phyloP scores from a whole-genome alignment of 352 stramenopile genomes.

The Pythium phragmiticola region DNA sequence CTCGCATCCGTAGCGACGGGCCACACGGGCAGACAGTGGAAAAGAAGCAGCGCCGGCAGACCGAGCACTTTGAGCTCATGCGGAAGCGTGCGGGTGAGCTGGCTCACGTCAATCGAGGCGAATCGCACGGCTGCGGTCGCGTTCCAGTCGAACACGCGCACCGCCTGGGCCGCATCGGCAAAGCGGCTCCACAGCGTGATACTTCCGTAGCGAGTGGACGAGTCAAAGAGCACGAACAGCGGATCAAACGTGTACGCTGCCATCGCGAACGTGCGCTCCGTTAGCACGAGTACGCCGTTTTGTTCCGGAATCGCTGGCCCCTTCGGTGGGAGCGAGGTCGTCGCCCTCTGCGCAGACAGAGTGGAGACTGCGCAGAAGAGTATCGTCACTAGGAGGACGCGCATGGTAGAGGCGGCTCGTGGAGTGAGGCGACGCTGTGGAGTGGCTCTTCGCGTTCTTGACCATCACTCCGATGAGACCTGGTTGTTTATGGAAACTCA shows the following conservation, averaged over 20 bases:
- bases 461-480: constrained; percentile 11
- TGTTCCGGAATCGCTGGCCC: constrained; percentile 21
- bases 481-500: constrained; percentile 1
- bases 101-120: constrained; percentile 29
- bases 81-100: constrained; percentile 13
- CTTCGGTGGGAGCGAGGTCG: neutral
- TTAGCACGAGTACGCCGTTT: constrained; percentile 36
- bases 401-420: neutral
- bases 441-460: constrained; percentile 6
- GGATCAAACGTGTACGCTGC: constrained; percentile 29
- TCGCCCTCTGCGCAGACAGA: no score
- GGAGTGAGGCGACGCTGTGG: neutral
- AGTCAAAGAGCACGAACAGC: constrained; percentile 48
- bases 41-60: constrained; percentile 33
- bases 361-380: neutral
- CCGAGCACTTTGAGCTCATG: constrained; percentile 27
- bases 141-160: constrained; percentile 26
- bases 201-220: constrained; percentile 28
- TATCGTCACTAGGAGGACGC: neutral
- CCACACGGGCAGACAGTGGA: constrained; percentile 25
- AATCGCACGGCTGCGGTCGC: constrained; percentile 25
- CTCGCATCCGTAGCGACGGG: neutral
- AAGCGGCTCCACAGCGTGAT: constrained; percentile 33
- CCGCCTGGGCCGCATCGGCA: constrained; percentile 29
- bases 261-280: constrained; percentile 16